These are phyloP conservation scores for Coprinopsis strossmayeri DNA, from an alignment of 768 basidiomycete genomes.

Conservation along the genomic window DNA sequence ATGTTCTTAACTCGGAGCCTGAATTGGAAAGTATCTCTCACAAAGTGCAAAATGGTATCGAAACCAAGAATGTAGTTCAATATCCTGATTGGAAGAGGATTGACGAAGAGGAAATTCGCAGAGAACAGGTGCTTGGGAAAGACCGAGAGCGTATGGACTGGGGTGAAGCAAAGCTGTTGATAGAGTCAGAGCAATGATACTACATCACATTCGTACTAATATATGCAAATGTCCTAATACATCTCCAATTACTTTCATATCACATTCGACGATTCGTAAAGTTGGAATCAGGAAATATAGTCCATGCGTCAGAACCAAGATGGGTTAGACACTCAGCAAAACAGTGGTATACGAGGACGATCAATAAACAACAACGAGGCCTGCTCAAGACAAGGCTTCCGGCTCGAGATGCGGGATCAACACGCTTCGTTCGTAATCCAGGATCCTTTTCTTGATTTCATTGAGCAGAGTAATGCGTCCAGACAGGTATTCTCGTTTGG, in stretches of 20 bases:
- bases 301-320: too few relatives aligned
- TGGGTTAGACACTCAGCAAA: too few relatives aligned
- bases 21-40: constrained; percentile 40
- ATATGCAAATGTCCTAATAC: too few relatives aligned
- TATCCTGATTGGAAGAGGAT: constrained; percentile 75
- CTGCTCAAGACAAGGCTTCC: neutral
- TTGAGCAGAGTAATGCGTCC: constrained; percentile 19
- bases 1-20: constrained; percentile 27
- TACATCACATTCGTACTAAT: too few relatives aligned
- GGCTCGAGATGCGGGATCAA: neutral
- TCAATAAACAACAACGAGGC: too few relatives aligned
- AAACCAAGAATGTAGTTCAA: constrained; percentile 40
- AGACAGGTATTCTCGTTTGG: constrained; percentile 24
- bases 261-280: too few relatives aligned
- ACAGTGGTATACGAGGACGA: too few relatives aligned
- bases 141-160: constrained; percentile 75
- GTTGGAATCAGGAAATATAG: too few relatives aligned
- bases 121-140: constrained; percentile 53
- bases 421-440: neutral
- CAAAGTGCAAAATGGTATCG: constrained; percentile 37
- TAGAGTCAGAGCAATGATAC: too few relatives aligned
- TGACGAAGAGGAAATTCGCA: constrained; percentile 61
- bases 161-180: constrained; percentile 41
- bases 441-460: constrained; percentile 27
- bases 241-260: too few relatives aligned